A percentile compares a stretch with the other conserved stretches of the same genome.
Evolutionary conservation across 495 filamentous ascomycete species (phyloP).

Genomic region (Daldinia caldariorum): DNA sequence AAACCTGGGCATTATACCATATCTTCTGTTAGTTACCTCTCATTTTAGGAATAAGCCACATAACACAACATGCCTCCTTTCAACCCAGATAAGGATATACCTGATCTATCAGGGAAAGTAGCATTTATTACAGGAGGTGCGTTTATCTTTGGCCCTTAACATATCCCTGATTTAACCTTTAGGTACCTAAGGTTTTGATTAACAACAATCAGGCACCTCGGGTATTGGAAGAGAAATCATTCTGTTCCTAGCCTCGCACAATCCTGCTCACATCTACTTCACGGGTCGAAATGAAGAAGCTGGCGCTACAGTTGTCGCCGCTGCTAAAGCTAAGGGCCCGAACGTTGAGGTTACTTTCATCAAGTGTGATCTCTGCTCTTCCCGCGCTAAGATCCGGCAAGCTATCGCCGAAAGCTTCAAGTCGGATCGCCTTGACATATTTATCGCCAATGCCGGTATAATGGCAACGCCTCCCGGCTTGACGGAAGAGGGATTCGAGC

Average conservation of each 20-base stretch:
- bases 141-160: neutral
- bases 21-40: no score
- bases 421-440: slow-evolving; percentile 58
- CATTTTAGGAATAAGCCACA: neutral
- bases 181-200: neutral
- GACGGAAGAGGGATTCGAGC: slow-evolving; percentile 70
- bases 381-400: slow-evolving; percentile 21
- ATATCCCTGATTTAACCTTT: no score
- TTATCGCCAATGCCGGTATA: slow-evolving; percentile 74
- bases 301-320: slow-evolving; percentile 11
- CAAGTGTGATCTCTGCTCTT: slow-evolving; percentile 20
- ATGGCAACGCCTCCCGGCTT: slow-evolving; percentile 60
- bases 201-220: slow-evolving; percentile 59
- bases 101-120: slow-evolving; percentile 64
- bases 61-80: slow-evolving; percentile 45
- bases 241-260: slow-evolving; percentile 66
- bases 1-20: no score
- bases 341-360: slow-evolving; percentile 20
- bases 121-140: slow-evolving; percentile 69
- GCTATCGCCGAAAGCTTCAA: slow-evolving; percentile 23
- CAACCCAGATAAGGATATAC: slow-evolving; percentile 64
- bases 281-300: slow-evolving; percentile 63
- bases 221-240: slow-evolving; percentile 72
- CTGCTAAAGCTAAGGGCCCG: slow-evolving; percentile 6
- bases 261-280: slow-evolving; percentile 68